Evolutionary conservation across 2,329 filamentous ascomycete genomes (phyloP).

Genomic region (Hypoxylon sp.): DNA sequence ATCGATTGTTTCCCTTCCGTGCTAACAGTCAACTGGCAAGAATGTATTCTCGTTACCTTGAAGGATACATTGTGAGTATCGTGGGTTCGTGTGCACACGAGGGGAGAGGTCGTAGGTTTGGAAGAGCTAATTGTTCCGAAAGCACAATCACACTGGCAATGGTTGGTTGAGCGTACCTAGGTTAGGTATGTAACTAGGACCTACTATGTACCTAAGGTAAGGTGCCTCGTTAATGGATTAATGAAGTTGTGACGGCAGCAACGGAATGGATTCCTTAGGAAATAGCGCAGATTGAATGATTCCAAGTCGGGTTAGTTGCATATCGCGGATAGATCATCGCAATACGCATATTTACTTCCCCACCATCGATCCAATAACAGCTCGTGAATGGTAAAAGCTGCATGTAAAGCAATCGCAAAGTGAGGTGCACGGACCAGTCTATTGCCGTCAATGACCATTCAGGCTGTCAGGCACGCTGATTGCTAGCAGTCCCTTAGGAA

Average conservation of each 20-base stretch:
- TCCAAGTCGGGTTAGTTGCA: not conserved
- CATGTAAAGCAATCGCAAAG: not conserved
- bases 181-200: no score
- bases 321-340: not conserved
- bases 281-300: slow-evolving; percentile 1
- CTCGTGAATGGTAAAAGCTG: not conserved
- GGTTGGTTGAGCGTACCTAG: slow-evolving; percentile 5
- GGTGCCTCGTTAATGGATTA: slow-evolving; percentile 1
- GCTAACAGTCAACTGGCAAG: not conserved
- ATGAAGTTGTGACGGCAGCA: not conserved
- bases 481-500: not conserved
- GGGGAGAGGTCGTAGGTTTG: slow-evolving; percentile 11
- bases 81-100: slow-evolving; percentile 10
- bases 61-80: slow-evolving; percentile 51
- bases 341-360: not conserved
- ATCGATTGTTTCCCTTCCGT: not conserved
- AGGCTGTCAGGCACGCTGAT: no score
- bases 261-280: not conserved
- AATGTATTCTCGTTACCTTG: slow-evolving; percentile 47
- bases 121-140: slow-evolving; percentile 18
- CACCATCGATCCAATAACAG: not conserved
- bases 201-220: slow-evolving; percentile 4
- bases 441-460: not conserved
- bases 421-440: not conserved
- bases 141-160: slow-evolving; percentile 19